Percentiles rank a stretch among this genome's conserved stretches.
phyloP scores from a whole-genome alignment of 345 rosid species.

The Cardamine chenopodiifolia region DNA sequence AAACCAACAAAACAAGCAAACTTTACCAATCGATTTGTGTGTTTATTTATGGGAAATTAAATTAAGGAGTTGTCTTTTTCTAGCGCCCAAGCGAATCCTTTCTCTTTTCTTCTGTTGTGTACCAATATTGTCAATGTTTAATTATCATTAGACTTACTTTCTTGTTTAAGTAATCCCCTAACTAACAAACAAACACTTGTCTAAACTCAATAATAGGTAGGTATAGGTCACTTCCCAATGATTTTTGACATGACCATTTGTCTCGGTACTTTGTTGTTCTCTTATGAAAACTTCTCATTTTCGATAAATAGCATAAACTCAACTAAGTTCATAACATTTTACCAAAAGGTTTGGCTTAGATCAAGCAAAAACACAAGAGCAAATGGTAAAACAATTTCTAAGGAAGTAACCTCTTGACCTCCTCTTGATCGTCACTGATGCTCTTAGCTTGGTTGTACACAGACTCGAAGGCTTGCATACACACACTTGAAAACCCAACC shows the following conservation, averaged over 20 bases:
- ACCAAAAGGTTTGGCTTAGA: slow-evolving; percentile 22
- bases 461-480: slow-evolving; percentile 83
- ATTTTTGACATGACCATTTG: slow-evolving; percentile 11
- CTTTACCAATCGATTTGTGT: slow-evolving; percentile 25
- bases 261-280: neutral
- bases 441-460: slow-evolving; percentile 75
- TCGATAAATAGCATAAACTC: slow-evolving; percentile 34
- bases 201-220: neutral
- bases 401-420: slow-evolving; percentile 40
- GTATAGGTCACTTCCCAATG: neutral
- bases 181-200: slow-evolving; percentile 10
- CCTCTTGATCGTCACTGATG: slow-evolving; percentile 48
- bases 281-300: slow-evolving; percentile 13
- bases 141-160: slow-evolving; percentile 10
- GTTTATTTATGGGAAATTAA: slow-evolving; percentile 25
- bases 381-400: slow-evolving; percentile 19
- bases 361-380: slow-evolving; percentile 15
- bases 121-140: slow-evolving; percentile 15
- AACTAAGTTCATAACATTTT: slow-evolving; percentile 24
- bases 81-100: slow-evolving; percentile 9
- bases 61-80: slow-evolving; percentile 14
- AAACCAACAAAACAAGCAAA: slow-evolving; percentile 3
- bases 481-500: slow-evolving; percentile 91
- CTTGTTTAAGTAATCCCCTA: slow-evolving; percentile 36
- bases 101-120: slow-evolving; percentile 23